Conservation (phyloP, 2,329 filamentous ascomycete genomes). For the Stemphylium beticola region DNA sequence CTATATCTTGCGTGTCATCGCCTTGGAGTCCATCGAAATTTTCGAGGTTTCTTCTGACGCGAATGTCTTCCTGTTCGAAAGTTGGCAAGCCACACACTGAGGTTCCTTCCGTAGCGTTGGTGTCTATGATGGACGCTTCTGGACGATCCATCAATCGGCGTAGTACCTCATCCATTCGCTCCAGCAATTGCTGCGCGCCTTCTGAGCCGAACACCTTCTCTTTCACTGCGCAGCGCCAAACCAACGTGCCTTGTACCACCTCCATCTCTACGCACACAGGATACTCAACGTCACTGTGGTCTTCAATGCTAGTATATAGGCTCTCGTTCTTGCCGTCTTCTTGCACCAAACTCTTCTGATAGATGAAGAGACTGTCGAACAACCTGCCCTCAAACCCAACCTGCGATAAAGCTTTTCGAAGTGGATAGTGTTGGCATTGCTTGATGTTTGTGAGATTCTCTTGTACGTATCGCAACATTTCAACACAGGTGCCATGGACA, state of each 20-base stretch:
- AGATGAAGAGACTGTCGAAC: slow-evolving; percentile 71
- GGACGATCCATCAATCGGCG: slow-evolving; percentile 59
- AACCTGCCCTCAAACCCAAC: slow-evolving; percentile 56
- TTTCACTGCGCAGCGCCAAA: slow-evolving; percentile 78
- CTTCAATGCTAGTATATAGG: slow-evolving; percentile 68
- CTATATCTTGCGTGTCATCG: slow-evolving; percentile 30
- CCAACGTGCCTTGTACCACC: slow-evolving; percentile 58
- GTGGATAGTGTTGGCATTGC: slow-evolving; percentile 77
- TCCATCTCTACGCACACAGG: slow-evolving; percentile 85
- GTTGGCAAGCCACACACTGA: slow-evolving; percentile 69
- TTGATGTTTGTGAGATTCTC: slow-evolving; percentile 69
- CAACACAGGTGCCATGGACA: slow-evolving; percentile 69
- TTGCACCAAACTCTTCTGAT: slow-evolving; percentile 60
- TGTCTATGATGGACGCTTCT: slow-evolving; percentile 60
- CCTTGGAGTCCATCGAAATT: not conserved
- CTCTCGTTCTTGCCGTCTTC: slow-evolving; percentile 10
- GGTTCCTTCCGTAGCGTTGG: slow-evolving; percentile 58
- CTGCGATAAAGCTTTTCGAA: slow-evolving; percentile 70
- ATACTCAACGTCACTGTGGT: slow-evolving; percentile 76
- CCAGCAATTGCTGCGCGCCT: slow-evolving; percentile 61
- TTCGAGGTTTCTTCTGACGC: not conserved
- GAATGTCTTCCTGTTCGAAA: slow-evolving; percentile 41
- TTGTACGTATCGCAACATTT: slow-evolving; percentile 77
- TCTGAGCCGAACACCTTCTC: slow-evolving; percentile 57
- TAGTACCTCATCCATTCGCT: slow-evolving; percentile 66